Conservation (phyloP, 768 basidiomycete genomes). For the Lepiota subincarnata region DNA sequence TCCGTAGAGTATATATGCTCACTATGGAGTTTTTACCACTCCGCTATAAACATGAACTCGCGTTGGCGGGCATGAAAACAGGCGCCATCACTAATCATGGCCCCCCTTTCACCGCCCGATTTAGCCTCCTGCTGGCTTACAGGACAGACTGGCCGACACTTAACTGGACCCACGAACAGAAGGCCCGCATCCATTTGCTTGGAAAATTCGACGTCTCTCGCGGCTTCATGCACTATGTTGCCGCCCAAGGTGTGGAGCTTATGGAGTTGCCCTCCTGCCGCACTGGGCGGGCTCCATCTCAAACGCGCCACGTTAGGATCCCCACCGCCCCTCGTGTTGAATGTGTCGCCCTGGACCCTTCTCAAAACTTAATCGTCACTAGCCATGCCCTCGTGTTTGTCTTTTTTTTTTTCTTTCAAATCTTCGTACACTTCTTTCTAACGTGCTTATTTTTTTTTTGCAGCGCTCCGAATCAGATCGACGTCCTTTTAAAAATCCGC, state of each 20-base stretch:
- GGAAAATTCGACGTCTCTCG: constrained; percentile 34
- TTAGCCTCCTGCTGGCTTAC: constrained; percentile 42
- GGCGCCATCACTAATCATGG: constrained; percentile 37
- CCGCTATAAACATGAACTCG: constrained; percentile 48
- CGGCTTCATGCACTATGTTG: constrained; percentile 44
- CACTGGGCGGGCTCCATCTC: constrained; percentile 36
- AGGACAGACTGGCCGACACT: constrained; percentile 47
- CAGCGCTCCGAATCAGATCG: constrained; percentile 36
- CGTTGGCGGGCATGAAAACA: constrained; percentile 46
- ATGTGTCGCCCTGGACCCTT: constrained; percentile 40
- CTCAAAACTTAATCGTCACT: constrained; percentile 42
- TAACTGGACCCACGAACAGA: constrained; percentile 44
- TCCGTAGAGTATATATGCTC: constrained; percentile 39
- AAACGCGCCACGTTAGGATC: constrained; percentile 43
- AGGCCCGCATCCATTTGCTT: constrained; percentile 32
- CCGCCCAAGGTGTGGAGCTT: constrained; percentile 39
- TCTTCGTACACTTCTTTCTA: background rate
- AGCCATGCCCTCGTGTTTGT: constrained; percentile 38
- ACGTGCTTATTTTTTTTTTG: constrained; percentile 19
- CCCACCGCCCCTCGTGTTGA: constrained; percentile 38
- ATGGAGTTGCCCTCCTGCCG: constrained; percentile 48
- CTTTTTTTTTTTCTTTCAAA: background rate
- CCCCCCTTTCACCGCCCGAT: constrained; percentile 36
- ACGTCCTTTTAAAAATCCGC: constrained; percentile 48
- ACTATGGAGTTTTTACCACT: constrained; percentile 45